Base-by-base conservation (phyloP, 2,329 filamentous ascomycete genomes). In the Sporothrix globosa region DNA sequence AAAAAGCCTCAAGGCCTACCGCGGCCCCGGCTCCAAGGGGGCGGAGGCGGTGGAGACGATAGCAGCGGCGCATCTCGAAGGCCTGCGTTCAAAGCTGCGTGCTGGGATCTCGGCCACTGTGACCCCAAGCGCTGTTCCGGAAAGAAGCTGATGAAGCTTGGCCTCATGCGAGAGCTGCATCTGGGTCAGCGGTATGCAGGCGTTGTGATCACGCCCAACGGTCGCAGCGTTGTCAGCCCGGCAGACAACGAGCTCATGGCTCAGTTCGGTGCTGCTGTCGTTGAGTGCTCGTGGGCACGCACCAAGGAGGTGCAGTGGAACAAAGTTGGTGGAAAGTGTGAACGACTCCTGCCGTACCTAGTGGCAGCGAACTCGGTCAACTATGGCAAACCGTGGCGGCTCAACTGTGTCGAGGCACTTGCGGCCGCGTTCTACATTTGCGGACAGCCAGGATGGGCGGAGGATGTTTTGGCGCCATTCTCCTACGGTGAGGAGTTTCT, bases 81-180 rank as follows among this genome's bases (percentile, higher is more conserved):
- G 76, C 65, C 86, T 76, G 77, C 82, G 27, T 97, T 94, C 86
- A 97, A 96, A 82, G 95, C 96, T 65, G 96, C 95, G 71, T 97
- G 95, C 80, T 99, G 96, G 96, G 96, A 99, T 78, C 86, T 99
- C 46, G 95, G 94, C 73, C 96, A 99, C 83, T 99, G 96, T 83
- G 96, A 99, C 78, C 93, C 95, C 10, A 98, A 97, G 81, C 86
- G 95, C 75, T 99, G 96, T 82, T 97, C 94, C 0, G 96, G 96
- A 44, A 99, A 99, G 83, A 90, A 92, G 73, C 86, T 99, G 46
- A 97, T 99, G 87, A 90, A 91, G 74, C 87, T 96, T 69, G 95
- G 95, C 3, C 84, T 97, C 77, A 97, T 99, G 93, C 91, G 96
- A 75, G 92, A 97, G 77, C 86, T 99, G 69, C 89, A 95, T 76